Conservation (phyloP, 2,329 filamentous ascomycete species). For the Penicillium sp. region DNA sequence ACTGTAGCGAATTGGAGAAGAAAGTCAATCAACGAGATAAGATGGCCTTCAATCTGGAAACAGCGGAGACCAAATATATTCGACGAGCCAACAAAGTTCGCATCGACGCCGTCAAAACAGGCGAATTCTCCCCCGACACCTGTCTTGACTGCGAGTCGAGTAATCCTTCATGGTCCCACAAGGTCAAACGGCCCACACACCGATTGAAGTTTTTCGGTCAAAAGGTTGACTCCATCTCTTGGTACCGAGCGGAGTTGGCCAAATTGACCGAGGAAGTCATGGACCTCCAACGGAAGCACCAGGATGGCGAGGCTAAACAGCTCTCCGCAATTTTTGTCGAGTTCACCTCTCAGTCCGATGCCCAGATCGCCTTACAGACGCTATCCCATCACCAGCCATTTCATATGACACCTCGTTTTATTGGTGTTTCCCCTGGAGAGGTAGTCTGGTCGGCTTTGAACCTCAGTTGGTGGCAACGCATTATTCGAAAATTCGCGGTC, state of each 20-base stretch:
- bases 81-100: slow-evolving; percentile 70
- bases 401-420: slow-evolving; percentile 82
- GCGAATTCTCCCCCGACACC: slow-evolving; percentile 19
- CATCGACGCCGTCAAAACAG: slow-evolving; percentile 54
- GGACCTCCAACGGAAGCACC: slow-evolving; percentile 62
- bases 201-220: slow-evolving; percentile 68
- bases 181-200: slow-evolving; percentile 67
- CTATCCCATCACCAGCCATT: slow-evolving; percentile 80
- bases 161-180: slow-evolving; percentile 27
- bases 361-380: slow-evolving; percentile 80
- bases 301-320: slow-evolving; percentile 60
- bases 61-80: slow-evolving; percentile 81
- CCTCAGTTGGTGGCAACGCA: slow-evolving; percentile 78
- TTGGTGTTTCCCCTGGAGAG: slow-evolving; percentile 77
- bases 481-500: slow-evolving; percentile 67
- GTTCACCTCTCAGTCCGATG: slow-evolving; percentile 75
- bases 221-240: slow-evolving; percentile 88
- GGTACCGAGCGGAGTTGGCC: slow-evolving; percentile 71
- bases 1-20: slow-evolving; percentile 72
- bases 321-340: slow-evolving; percentile 84
- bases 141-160: slow-evolving; percentile 32
- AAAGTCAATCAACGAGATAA: slow-evolving; percentile 77
- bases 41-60: slow-evolving; percentile 73
- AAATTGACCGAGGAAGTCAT: slow-evolving; percentile 69
- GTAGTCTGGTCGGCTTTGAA: slow-evolving; percentile 84